Evolutionary conservation across 2,329 filamentous ascomycete species (phyloP), one percentile per base, ranked within the genome.

Genomic region (Cladophialophora carrionii): DNA sequence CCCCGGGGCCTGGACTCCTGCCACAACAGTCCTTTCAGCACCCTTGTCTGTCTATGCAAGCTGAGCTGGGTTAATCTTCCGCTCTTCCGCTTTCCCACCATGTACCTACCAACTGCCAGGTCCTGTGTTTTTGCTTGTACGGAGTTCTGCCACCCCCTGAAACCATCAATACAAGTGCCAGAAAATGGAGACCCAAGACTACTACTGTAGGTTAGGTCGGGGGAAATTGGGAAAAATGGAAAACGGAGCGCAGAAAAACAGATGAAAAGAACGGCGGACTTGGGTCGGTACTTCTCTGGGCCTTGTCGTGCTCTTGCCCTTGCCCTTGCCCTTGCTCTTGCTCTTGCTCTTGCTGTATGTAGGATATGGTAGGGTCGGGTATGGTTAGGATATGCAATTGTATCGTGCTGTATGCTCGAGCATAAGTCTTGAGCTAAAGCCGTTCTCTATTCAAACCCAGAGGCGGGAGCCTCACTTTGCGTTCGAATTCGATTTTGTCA

Each of bases 1-100:
- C 6, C 37, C 17, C 1, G 7, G 7, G 17, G 37, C 37, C n/a
- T 43, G 37, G n/a, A 5, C n/a, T 17, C 37, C 37, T 43, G 37
- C 37, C n/a, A 43, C 37, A 43, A 43, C 37, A 43, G 37, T 43
- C 37, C 37, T 43, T 43, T n/a, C 37, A 43, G 17, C 37, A 43
- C 9, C 37, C 6, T n/a, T 43, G 37, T 43, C 37, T 43, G 17
- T n/a, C 37, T 20, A 43, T n/a, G 37, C 6, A 6, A 43, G 37
- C 37, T 37, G 34, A 37, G 34, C 10, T 4, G 34, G 3, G 34
- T 10, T 4, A 8, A 14, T 17, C 37, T 43, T 43, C n/a, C 6
- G 37, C 37, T 43, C 37, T n/a, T n/a, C 37, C 37, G 17, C 37
- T 43, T 43, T 43, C n/a, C 37, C 37, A 43, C 4, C 37, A n/a